phyloP scores from a whole-genome alignment of 2,329 filamentous ascomycete genomes.

The Corynespora cassiicola region DNA sequence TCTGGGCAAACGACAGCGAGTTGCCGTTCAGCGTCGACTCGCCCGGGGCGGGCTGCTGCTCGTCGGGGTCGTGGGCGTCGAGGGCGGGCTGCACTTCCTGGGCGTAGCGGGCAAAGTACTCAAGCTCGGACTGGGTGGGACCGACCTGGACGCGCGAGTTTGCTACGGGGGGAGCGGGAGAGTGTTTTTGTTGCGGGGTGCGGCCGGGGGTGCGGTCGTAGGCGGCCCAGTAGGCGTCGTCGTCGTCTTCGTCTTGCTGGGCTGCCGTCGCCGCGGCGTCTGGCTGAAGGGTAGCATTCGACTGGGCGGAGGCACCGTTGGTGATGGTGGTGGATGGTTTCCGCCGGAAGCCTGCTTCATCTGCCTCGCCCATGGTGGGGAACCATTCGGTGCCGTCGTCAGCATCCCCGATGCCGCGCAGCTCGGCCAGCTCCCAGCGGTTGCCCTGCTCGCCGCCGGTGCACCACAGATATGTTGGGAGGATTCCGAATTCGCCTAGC shows the following conservation, averaged over 20 bases:
- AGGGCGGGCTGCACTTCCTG: conserved; percentile 77
- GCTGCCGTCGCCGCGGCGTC: conserved; percentile 23
- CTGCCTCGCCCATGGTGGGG: conserved; percentile 65
- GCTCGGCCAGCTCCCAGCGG: conserved; percentile 76
- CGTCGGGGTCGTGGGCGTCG: conserved; percentile 82
- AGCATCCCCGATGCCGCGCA: conserved; percentile 64
- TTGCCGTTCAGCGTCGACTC: conserved; percentile 63
- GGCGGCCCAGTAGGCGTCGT: conserved; percentile 84
- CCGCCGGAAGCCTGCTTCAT: conserved; percentile 53
- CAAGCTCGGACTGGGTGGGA: conserved; percentile 62
- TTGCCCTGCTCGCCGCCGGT: conserved; percentile 68
- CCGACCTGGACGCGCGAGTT: conserved; percentile 43
- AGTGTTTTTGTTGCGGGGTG: conserved; percentile 58
- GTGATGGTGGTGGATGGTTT: conserved; percentile 29
- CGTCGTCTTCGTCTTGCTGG: conserved; percentile 67
- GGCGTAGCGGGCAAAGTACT: conserved; percentile 80
- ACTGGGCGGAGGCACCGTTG: conserved; percentile 20
- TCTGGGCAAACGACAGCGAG: conserved; percentile 50
- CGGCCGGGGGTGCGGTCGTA: conserved; percentile 70
- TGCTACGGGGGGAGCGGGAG: conserved; percentile 64
- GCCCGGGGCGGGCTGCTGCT: conserved; percentile 57
- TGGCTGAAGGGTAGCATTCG: conserved; percentile 12
- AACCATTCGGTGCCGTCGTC: conserved; percentile 66
- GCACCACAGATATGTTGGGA: conserved; percentile 74
- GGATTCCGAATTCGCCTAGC: conserved; percentile 66